Percentiles rank a stretch among this genome's conserved stretches.
phyloP scores from a whole-genome alignment of 176 grass and related monocot genomes.

The Carex myosuroides region DNA sequence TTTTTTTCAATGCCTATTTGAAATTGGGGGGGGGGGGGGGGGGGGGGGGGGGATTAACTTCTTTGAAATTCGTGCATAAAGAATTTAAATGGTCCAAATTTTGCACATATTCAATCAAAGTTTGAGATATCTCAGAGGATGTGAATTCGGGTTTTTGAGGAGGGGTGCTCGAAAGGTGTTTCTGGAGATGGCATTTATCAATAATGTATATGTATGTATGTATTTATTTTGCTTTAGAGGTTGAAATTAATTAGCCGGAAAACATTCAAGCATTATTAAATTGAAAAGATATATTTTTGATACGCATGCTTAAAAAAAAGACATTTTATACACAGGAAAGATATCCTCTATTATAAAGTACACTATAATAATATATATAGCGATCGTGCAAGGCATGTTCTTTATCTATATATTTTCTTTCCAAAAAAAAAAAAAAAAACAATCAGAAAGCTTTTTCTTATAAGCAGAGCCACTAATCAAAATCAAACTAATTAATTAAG shows the following conservation, averaged over 20 bases:
- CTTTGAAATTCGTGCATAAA: too few relatives aligned
- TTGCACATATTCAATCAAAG: too few relatives aligned
- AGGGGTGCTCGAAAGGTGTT: too few relatives aligned
- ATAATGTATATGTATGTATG: too few relatives aligned
- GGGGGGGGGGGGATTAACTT: too few relatives aligned
- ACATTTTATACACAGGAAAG: neutral
- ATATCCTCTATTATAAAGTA: neutral
- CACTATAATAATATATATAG: neutral
- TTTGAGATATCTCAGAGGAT: too few relatives aligned
- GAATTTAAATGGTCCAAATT: too few relatives aligned
- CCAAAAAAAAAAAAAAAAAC: neutral
- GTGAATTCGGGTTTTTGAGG: neutral
- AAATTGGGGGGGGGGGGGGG: too few relatives aligned
- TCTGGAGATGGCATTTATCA: too few relatives aligned
- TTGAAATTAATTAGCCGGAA: neutral
- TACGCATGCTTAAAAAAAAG: neutral
- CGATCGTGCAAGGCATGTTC: neutral
- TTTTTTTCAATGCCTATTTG: too few relatives aligned
- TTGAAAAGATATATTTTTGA: neutral
- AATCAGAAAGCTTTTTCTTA: neutral
- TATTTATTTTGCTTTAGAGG: neutral
- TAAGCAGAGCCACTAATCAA: neutral
- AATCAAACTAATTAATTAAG: neutral
- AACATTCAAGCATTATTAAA: neutral
- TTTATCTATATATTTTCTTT: neutral